Evolutionary conservation across 768 basidiomycete genomes (phyloP), one percentile per base, ranked within the genome.

Genomic region (Suillus paluster): DNA sequence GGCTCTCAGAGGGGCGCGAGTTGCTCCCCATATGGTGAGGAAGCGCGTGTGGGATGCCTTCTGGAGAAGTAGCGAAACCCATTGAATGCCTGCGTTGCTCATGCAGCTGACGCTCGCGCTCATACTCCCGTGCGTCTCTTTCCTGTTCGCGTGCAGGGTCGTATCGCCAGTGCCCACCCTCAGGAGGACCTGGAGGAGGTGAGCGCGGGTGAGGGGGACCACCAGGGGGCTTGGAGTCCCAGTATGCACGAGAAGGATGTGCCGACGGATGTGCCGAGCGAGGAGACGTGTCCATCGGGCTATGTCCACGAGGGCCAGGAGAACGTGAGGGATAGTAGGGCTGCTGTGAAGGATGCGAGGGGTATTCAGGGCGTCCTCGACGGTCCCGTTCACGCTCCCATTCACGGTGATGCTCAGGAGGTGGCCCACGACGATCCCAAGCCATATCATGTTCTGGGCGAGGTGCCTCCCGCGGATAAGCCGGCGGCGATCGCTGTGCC

Each of bases 281-380:
- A 4, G 90, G 89, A 1, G 90, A 90, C 0, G 83, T 80, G 49
- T 86, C 84, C 57, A 84, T 80, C 33, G 89, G 87, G 61, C 84
- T 88, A 42, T 68, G 73, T 9, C 66, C 75, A 60, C 74, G 80
- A 34, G 77, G 71, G 30, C 72, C 77, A 34, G 77, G 77, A 9
- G 78, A 74, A 30, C 80, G 79, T 0, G 74, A 67, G 0, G 68
- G 57, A 27, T 77, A 77, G 54, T 75, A 74, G 5, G 71, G 69
- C 33, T 68, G 72, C 50, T 77, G 74, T 7, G 75, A 67, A 17
- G 68, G 68, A 27, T 73, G 73, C 4, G 70, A 59, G 33, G 72
- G 61, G 60, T 80, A 79, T 27, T 81, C 76, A 25, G 73, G 64
- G 17, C 80, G 74, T 19, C 84, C 81, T 6, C 83, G 79, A 34